Conservation (phyloP, 768 basidiomycete species). For the Guyanaporus albipodus region DNA sequence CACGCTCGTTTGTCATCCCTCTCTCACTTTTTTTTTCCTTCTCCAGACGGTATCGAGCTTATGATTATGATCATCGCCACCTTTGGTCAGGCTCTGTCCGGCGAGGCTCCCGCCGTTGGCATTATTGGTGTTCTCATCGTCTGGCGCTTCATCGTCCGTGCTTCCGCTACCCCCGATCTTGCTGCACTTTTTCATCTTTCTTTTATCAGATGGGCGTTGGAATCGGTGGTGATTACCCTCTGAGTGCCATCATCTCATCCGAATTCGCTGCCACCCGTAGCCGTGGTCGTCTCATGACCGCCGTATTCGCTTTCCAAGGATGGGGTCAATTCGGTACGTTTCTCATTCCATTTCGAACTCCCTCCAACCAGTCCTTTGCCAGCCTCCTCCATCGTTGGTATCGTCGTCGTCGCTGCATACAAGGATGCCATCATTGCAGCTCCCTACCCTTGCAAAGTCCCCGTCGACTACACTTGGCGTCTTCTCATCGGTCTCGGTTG, state of each 20-base stretch:
- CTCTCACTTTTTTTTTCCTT: not conserved
- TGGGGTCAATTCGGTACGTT: constrained; percentile 77
- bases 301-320: constrained; percentile 82
- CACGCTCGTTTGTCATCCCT: not conserved
- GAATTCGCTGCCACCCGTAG: constrained; percentile 78
- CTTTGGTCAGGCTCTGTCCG: constrained; percentile 76
- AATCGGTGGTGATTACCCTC: constrained; percentile 87
- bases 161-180: not conserved
- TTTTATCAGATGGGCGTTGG: constrained; percentile 63
- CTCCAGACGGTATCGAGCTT: constrained; percentile 48
- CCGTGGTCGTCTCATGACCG: constrained; percentile 86
- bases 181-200: not conserved
- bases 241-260: constrained; percentile 82
- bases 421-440: constrained; percentile 52
- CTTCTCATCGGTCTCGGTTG: constrained; percentile 85
- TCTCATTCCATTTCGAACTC: not conserved
- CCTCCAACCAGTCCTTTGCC: not conserved
- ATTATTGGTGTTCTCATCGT: constrained; percentile 76
- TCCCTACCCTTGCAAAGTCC: constrained; percentile 35
- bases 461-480: constrained; percentile 81
- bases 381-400: constrained; percentile 65
- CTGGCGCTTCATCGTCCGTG: constrained; percentile 72
- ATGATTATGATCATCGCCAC: constrained; percentile 80
- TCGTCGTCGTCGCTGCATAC: constrained; percentile 64
- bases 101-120: constrained; percentile 57